Base-by-base conservation (phyloP, 2,329 filamentous ascomycete genomes). In the Colletotrichum acutatum region DNA sequence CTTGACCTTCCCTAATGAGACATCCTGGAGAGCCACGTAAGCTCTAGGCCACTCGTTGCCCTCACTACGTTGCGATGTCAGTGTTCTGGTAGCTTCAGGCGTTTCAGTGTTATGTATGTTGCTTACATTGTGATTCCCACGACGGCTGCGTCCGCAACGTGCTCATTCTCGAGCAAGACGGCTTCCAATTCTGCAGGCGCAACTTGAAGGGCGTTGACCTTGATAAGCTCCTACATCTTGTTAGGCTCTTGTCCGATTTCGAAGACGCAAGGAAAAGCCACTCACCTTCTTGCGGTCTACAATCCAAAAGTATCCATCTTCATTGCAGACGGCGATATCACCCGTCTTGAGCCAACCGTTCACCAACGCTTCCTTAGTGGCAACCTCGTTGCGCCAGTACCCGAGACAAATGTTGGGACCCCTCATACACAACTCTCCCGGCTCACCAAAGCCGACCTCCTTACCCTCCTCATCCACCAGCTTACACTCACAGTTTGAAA, bases 261-360 rank as follows among this genome's bases (percentile, higher is more conserved):
- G 19, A 32, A 14, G 26, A 68, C 34, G 32, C 7, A 57, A 54
- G 34, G 52, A 34, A 4, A 28, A 22, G 22, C 14, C 30, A 74
- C 73, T 62, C 24, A 83, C 83, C 81, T 89, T 85, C 78, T 87
- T 90, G 28, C 90, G 82, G 76, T 86, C 79, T 2, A 82, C 81
- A 26, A 82, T 82, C 83, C 80, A 88, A 71, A 90, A 84, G 67
- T 84, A 79, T 8, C 84, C 84, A 3, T 86, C 77, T 63, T 85
- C 74, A 70, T 90, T 84, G 61, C 84, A 81, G 54, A 86, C 82
- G 0, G 86, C 88, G 63, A 90, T 81, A 76, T 91, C 90, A 0
- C 90, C 90, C 0, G 90, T 91, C 78, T 85, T 88, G 70, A 91
- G 79, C 88, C 89, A 92, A 1, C 88, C 87, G 58, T 90, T 87